phyloP scores from a whole-genome alignment of 2,329 filamentous ascomycete genomes.

The Talaromyces sp. region DNA sequence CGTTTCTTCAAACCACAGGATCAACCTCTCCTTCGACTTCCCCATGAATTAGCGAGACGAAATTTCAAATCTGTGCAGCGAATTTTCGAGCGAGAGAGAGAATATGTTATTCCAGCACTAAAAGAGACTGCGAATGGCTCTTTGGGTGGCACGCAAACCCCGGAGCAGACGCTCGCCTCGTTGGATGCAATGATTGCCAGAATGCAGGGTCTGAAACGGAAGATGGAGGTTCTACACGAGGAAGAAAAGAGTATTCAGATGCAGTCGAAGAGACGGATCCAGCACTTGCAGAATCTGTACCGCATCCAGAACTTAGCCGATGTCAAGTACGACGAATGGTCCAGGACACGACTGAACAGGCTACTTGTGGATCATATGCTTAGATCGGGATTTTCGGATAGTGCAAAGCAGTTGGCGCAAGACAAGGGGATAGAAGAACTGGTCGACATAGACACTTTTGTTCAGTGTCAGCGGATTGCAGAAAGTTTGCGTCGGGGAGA shows the following conservation, averaged over 20 bases:
- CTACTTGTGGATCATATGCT: slow-evolving; percentile 90
- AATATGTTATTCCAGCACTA: slow-evolving; percentile 45
- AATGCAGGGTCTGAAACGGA: slow-evolving; percentile 83
- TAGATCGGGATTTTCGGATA: slow-evolving; percentile 74
- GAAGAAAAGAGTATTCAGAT: slow-evolving; percentile 75
- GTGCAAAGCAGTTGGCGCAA: slow-evolving; percentile 67
- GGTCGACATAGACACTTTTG: slow-evolving; percentile 85
- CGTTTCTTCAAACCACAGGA: slow-evolving; percentile 53
- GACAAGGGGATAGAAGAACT: slow-evolving; percentile 74
- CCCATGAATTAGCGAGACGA: slow-evolving; percentile 85
- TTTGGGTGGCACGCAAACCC: slow-evolving; percentile 56
- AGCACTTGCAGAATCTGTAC: slow-evolving; percentile 77
- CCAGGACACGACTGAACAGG: slow-evolving; percentile 72
- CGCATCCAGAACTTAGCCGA: slow-evolving; percentile 77
- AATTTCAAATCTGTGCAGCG: slow-evolving; percentile 76
- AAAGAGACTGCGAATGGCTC: slow-evolving; percentile 57
- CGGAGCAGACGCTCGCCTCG: slow-evolving; percentile 69
- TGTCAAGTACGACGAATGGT: slow-evolving; percentile 91
- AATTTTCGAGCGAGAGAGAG: slow-evolving; percentile 44
- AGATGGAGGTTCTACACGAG: slow-evolving; percentile 70
- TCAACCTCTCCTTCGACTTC: slow-evolving; percentile 87
- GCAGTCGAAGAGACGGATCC: slow-evolving; percentile 70
- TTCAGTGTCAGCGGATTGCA: slow-evolving; percentile 73
- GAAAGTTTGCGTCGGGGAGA: slow-evolving; percentile 65
- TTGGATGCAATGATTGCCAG: slow-evolving; percentile 81